phyloP scores from a whole-genome alignment of 2,329 filamentous ascomycete species.

The Teratosphaeria epicoccoides region DNA sequence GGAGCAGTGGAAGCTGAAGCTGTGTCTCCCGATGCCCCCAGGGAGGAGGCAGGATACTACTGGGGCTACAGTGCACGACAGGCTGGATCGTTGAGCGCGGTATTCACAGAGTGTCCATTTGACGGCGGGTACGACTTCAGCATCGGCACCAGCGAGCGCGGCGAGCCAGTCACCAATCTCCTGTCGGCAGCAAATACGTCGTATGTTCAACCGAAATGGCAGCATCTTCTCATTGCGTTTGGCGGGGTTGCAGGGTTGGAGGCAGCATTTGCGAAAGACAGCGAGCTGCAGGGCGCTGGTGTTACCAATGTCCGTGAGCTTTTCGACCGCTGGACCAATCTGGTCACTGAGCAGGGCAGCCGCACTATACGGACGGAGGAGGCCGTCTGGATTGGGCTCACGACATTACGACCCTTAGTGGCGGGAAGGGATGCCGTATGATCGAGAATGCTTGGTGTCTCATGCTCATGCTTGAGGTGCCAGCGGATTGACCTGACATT shows the following conservation, averaged over 20 bases:
- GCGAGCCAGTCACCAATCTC: conserved; percentile 29
- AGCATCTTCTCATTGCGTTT: conserved; percentile 68
- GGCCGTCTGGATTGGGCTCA: conserved; percentile 66
- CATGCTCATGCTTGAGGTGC: too few relatives aligned
- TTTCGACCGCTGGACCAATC: conserved; percentile 78
- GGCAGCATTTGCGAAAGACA: conserved; percentile 56
- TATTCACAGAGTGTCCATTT: conserved; percentile 68
- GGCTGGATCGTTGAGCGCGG: conserved; percentile 53
- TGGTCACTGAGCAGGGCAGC: conserved; percentile 70
- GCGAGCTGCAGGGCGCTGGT: conserved; percentile 49
- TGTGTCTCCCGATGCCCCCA: conserved; percentile 57
- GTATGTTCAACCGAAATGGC: conserved; percentile 30
- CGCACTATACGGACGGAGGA: conserved; percentile 76
- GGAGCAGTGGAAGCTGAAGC: conserved; percentile 40
- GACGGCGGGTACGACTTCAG: conserved; percentile 72
- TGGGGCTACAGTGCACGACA: conserved; percentile 71
- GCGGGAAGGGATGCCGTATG: conserved; percentile 13
- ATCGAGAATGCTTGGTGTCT: neutral
- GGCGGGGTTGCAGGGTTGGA: conserved; percentile 74
- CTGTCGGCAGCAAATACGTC: conserved; percentile 38
- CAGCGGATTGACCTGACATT: too few relatives aligned
- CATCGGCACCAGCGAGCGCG: conserved; percentile 74
- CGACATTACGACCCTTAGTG: conserved; percentile 47
- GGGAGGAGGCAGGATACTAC: conserved; percentile 70
- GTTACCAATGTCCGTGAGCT: conserved; percentile 56